These are phyloP conservation scores for Phycomyces blakesleeanus DNA, from an alignment of 192 early-diverging fungal species.

Conservation along the genomic window DNA sequence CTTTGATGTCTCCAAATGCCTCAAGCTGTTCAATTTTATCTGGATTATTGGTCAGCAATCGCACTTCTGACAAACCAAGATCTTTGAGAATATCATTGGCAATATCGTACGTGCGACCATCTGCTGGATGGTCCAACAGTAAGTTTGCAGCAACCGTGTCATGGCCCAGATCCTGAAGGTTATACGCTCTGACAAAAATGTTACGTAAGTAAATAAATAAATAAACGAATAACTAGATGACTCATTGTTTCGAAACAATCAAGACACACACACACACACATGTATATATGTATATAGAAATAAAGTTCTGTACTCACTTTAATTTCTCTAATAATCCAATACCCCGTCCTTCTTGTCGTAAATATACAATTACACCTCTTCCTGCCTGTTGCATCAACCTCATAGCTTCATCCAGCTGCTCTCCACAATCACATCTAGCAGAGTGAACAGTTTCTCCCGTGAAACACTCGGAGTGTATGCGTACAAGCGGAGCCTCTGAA, in stretches of 20 bases:
- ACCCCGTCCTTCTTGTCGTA: slow-evolving; percentile 94
- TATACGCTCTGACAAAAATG: slow-evolving; percentile 76
- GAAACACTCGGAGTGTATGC: slow-evolving; percentile 97
- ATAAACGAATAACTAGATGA: no score
- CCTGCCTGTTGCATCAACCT: slow-evolving; percentile 77
- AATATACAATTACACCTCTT: slow-evolving; percentile 88
- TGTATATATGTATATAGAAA: no score
- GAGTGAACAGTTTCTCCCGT: slow-evolving; percentile 93
- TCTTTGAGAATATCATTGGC: slow-evolving; percentile 89
- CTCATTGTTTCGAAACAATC: neutral
- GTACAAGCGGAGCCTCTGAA: slow-evolving; percentile 61
- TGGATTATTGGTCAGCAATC: slow-evolving; percentile 93
- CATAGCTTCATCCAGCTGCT: slow-evolving; percentile 92
- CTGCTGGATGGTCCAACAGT: slow-evolving; percentile 83
- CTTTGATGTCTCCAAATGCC: slow-evolving; percentile 59
- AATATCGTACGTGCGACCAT: slow-evolving; percentile 90
- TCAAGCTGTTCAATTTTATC: slow-evolving; percentile 86
- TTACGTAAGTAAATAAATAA: neutral
- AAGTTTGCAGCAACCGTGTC: slow-evolving; percentile 93
- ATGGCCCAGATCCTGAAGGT: slow-evolving; percentile 92
- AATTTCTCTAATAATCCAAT: slow-evolving; percentile 94
- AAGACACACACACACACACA: no score
- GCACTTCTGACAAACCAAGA: slow-evolving; percentile 59
- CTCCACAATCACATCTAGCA: slow-evolving; percentile 91
- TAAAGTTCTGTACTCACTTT: slow-evolving; percentile 50